Conservation (phyloP, 495 filamentous ascomycete genomes). For the Darksidea phi region DNA sequence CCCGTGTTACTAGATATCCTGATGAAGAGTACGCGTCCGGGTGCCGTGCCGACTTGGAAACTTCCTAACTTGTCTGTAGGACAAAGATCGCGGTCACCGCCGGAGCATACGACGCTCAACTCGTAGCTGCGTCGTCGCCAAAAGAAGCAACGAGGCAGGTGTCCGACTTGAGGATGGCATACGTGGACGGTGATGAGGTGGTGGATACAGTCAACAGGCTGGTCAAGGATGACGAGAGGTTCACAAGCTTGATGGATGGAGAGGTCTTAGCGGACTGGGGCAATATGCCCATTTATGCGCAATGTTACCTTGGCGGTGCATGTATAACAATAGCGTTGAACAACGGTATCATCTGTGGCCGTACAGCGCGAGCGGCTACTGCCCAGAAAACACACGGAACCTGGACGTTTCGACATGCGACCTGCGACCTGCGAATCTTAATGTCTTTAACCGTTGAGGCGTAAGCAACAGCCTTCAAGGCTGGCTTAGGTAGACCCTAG, state of each 20-base stretch:
- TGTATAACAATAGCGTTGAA: constrained; percentile 53
- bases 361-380: too few relatives aligned
- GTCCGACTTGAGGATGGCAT: constrained; percentile 15
- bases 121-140: constrained; percentile 18
- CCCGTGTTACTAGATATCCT: constrained; percentile 31
- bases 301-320: constrained; percentile 50
- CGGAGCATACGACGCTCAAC: constrained; percentile 35
- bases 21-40: constrained; percentile 20
- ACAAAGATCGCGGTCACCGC: too few relatives aligned
- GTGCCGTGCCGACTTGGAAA: too few relatives aligned
- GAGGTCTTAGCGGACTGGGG: constrained; percentile 24
- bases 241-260: constrained; percentile 16
- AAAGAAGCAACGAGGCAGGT: constrained; percentile 27
- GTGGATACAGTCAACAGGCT: constrained; percentile 19
- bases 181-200: constrained; percentile 28
- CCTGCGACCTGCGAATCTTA: too few relatives aligned
- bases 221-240: constrained; percentile 32
- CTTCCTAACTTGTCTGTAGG: too few relatives aligned
- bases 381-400: too few relatives aligned
- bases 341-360: too few relatives aligned
- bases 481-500: too few relatives aligned
- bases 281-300: constrained; percentile 23
- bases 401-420: too few relatives aligned
- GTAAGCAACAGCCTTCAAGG: too few relatives aligned
- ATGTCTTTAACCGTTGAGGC: too few relatives aligned